phyloP scores from a whole-genome alignment of 2,329 filamentous ascomycete species.

The Penicillium brevicompactum region DNA sequence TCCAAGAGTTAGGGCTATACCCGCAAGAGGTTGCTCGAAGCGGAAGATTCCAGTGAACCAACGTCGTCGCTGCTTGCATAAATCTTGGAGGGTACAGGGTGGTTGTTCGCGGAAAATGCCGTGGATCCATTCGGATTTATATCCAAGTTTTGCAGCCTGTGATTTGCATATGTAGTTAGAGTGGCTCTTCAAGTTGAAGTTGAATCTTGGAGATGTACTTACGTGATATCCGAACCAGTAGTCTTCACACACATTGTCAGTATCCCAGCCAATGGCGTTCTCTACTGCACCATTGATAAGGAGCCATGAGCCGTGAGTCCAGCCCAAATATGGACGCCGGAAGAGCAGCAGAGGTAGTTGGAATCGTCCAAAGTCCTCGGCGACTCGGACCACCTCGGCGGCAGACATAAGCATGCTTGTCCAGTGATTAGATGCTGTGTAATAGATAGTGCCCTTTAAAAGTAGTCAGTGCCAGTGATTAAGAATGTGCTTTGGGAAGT shows the following conservation, averaged over 20 bases:
- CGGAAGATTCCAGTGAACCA: constrained; percentile 12
- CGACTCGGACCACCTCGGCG: constrained; percentile 10
- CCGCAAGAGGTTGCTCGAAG: background rate
- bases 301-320: constrained; percentile 11
- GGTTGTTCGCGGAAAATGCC: constrained; percentile 12
- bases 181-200: background rate
- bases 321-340: constrained; percentile 10
- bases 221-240: constrained; percentile 14
- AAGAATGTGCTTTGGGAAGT: background rate
- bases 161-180: background rate
- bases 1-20: background rate
- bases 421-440: constrained; percentile 11
- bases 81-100: constrained; percentile 4
- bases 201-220: background rate
- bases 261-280: constrained; percentile 13
- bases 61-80: constrained; percentile 9
- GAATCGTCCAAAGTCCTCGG: constrained; percentile 14
- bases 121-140: constrained; percentile 15
- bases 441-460: constrained; percentile 13
- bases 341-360: constrained; percentile 9
- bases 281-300: constrained; percentile 13
- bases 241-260: constrained; percentile 12
- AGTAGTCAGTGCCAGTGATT: background rate
- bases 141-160: constrained; percentile 9
- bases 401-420: constrained; percentile 6